Base-by-base conservation (phyloP, 2,329 filamentous ascomycete genomes). In the Sporothrix sp. region DNA sequence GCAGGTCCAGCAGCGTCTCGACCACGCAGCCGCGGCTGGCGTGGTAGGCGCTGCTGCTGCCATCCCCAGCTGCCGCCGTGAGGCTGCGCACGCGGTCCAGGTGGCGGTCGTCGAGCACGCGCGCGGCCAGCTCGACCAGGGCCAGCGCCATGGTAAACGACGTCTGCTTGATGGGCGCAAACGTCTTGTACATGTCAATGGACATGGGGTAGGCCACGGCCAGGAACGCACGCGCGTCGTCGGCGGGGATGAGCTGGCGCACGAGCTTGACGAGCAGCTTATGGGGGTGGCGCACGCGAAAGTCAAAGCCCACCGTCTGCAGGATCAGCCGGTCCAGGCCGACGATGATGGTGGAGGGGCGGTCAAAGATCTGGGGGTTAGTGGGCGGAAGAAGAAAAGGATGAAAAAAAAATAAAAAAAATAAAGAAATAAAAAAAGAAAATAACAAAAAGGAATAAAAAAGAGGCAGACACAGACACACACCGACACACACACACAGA, bases 301-400 rank as follows among this genome's bases (percentile, higher is more conserved):
- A 97, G 66, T 98, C 91, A 66, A 98, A 98, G 55, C 86, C 84
- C 27, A 90, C 85, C 2, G 87, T 85, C 68, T 98, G 93, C 47
- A 98, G 82, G 67, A 97, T 94, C 51, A 95, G 78, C 5, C 93
- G 80, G 68, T 98, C 93, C 3, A 97, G 78, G 2, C 87, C 88
- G 55, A 96, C 89, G 57, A 96, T 85, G 52, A 84, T 79, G 57
- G 88, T 85, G 13, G 86, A 85, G 3, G 83, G 80, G 1, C 72
- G 73, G 48, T 97, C 91, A 58, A 97, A 94, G 23, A 85, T 72
- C 85, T 93, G 52, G 43, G 5, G 13, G 38, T 42, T 14, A 42
- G 39, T 14, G 25, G 25, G 6, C 25, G 10, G 25, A 28, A 28
- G 25, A 10, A 28, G 21, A 9, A 5, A 11, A 13, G 27, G 25